phyloP scores from a whole-genome alignment of 116 monocot species.

The Zostera marina region DNA sequence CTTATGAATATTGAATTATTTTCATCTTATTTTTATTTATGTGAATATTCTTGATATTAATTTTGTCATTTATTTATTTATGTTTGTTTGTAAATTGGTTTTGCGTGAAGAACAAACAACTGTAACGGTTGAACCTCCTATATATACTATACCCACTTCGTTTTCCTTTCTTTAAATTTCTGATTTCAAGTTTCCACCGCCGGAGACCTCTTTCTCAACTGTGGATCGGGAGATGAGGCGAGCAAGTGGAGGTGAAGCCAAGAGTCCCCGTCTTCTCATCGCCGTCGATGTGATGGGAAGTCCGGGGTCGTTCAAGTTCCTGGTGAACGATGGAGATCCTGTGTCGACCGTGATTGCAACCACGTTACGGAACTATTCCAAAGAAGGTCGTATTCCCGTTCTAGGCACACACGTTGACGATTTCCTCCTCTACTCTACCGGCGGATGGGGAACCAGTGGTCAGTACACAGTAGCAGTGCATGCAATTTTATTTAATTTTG shows the following conservation, averaged over 20 bases:
- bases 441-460: constrained; percentile 10
- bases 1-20: no score
- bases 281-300: constrained; percentile 40
- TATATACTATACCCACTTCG: no score
- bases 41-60: no score
- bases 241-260: background rate
- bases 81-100: no score
- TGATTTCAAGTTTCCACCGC: no score
- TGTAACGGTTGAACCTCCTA: no score
- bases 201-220: background rate
- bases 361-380: constrained; percentile 29
- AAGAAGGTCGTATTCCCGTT: constrained; percentile 36
- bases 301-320: constrained; percentile 39
- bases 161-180: no score
- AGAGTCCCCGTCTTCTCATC: constrained; percentile 23
- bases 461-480: no score
- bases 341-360: constrained; percentile 30
- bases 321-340: constrained; percentile 29
- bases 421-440: constrained; percentile 30
- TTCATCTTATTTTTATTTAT: no score
- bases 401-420: constrained; percentile 26
- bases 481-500: background rate
- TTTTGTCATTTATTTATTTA: no score
- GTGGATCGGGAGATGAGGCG: background rate
- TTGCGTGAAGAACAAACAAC: no score